Evolutionary conservation across 306 rosid species (phyloP).

Genomic region (Cicer chorassanicum): DNA sequence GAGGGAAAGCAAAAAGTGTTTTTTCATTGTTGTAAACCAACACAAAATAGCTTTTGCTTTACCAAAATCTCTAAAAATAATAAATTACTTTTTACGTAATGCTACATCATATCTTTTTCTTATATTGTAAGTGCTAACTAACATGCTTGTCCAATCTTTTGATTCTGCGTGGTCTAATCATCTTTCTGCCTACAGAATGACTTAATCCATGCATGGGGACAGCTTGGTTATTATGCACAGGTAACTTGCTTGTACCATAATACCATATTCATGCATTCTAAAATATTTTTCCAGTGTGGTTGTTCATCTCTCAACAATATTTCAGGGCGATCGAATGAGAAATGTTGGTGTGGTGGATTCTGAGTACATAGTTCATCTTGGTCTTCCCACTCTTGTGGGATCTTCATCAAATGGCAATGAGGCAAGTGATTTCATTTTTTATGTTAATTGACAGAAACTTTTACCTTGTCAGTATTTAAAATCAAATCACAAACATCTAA

Average conservation of each 20-base stretch:
- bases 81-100: not conserved
- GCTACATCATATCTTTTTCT: not conserved
- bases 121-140: not conserved
- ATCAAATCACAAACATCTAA: conserved; percentile 8
- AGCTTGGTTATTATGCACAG: conserved; percentile 93
- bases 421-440: conserved; percentile 54
- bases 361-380: conserved; percentile 82
- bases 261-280: conserved; percentile 23
- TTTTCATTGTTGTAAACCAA: no score
- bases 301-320: conserved; percentile 41
- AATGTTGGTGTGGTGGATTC: conserved; percentile 88
- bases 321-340: conserved; percentile 76
- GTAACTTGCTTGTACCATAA: conserved; percentile 51
- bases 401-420: conserved; percentile 48
- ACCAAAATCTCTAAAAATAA: not conserved
- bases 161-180: conserved; percentile 23
- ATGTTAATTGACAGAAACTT: not conserved
- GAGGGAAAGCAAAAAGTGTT: no score
- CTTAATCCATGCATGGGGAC: conserved; percentile 97
- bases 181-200: conserved; percentile 70
- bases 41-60: no score
- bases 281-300: conserved; percentile 13
- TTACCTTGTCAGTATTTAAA: conserved; percentile 5
- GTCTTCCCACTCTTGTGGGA: conserved; percentile 86
- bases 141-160: not conserved